These are phyloP conservation scores for Oldenlandia corymbosa DNA, from an alignment of 257 asterid genomes.

Conservation along the genomic window DNA sequence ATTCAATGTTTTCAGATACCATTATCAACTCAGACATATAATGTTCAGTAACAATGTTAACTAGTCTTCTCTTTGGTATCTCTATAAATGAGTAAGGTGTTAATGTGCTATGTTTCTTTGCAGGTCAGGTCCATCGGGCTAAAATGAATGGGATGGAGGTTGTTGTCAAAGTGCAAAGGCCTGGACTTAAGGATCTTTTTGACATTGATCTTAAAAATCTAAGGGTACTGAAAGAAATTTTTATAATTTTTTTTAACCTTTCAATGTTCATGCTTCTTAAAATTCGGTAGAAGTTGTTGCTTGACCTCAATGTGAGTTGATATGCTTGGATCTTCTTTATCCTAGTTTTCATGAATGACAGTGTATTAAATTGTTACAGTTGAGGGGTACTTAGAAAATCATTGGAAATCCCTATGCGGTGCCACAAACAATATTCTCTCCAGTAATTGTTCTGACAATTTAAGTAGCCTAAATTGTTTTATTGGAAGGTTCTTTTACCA, in stretches of 20 bases:
- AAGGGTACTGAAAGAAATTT: too few species aligned
- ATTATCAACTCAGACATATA: background rate
- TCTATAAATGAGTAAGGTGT: constrained; percentile 3
- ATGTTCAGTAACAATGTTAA: background rate
- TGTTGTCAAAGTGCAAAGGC: constrained; percentile 87
- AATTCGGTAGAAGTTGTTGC: background rate
- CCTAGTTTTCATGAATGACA: background rate
- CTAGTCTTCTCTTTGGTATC: constrained; percentile 3
- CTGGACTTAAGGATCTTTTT: constrained; percentile 84
- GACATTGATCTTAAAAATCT: constrained; percentile 88
- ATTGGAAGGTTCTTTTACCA: constrained; percentile 5
- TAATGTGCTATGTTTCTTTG: constrained; percentile 10
- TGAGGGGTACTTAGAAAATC: background rate
- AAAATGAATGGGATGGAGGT: constrained; percentile 65
- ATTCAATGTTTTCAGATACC: background rate
- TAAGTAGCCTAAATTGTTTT: background rate
- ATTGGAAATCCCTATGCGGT: background rate
- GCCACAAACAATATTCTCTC: background rate
- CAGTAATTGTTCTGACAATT: background rate
- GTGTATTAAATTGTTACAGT: background rate
- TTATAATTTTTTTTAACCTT: too few species aligned
- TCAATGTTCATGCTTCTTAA: background rate
- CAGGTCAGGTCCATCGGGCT: constrained; percentile 97
- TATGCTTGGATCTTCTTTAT: background rate
- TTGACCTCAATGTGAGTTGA: background rate